phyloP scores from a whole-genome alignment of 768 basidiomycete species.

The Rhodosporidiobolus sp. region DNA sequence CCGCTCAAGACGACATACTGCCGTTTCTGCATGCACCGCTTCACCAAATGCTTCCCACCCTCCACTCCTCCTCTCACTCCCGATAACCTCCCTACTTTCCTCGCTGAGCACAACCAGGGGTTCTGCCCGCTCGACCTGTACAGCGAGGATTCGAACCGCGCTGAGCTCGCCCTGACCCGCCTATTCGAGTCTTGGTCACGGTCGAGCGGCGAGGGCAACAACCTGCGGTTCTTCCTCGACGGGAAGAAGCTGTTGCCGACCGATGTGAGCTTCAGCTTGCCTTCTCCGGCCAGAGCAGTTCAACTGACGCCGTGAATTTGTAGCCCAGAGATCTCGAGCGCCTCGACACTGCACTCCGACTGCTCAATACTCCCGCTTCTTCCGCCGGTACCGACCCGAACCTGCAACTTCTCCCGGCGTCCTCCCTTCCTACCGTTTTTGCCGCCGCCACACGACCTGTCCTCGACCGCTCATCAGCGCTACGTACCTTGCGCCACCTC shows the following conservation, averaged over 20 bases:
- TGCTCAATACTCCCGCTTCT: too few species aligned
- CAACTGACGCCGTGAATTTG: too few species aligned
- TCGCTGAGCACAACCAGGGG: slow-evolving; percentile 3
- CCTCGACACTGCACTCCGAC: background rate
- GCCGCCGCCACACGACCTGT: slow-evolving; percentile 53
- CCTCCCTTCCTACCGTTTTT: slow-evolving; percentile 45
- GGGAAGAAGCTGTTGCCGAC: slow-evolving; percentile 51
- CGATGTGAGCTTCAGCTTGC: background rate
- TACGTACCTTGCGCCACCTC: slow-evolving; percentile 59
- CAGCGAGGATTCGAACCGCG: slow-evolving; percentile 63
- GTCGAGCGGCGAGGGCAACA: slow-evolving; percentile 68
- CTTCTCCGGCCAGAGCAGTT: accelerated
- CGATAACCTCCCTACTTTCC: background rate
- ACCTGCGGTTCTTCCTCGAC: slow-evolving; percentile 71
- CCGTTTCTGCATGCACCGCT: slow-evolving; percentile 85
- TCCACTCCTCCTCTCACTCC: slow-evolving; percentile 43
- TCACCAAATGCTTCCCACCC: slow-evolving; percentile 51
- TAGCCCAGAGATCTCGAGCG: background rate
- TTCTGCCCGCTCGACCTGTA: slow-evolving; percentile 93
- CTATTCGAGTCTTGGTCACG: slow-evolving; percentile 72
- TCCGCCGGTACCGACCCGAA: background rate
- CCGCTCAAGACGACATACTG: slow-evolving; percentile 68
- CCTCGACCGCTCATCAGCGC: slow-evolving; percentile 57
- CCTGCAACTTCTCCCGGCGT: too few species aligned
- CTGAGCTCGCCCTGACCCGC: slow-evolving; percentile 61